These are phyloP conservation scores for Cryphonectria radicalis DNA, from an alignment of 2,329 filamentous ascomycete genomes.

Conservation along the genomic window DNA sequence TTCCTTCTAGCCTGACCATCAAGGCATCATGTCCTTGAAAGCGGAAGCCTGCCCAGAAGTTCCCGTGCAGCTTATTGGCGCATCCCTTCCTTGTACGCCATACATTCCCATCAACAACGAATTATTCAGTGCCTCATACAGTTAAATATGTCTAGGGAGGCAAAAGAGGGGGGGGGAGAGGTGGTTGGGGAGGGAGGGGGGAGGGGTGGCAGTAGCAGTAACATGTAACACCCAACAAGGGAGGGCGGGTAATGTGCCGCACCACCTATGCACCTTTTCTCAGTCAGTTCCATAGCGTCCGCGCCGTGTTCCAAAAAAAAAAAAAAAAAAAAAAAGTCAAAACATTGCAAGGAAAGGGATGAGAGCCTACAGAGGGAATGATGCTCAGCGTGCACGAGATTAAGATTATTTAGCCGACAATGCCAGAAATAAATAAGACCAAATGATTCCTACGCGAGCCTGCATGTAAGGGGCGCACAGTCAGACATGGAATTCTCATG, in stretches of 20 bases:
- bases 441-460: not conserved
- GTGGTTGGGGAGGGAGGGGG: not conserved
- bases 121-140: constrained; percentile 11
- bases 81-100: not conserved
- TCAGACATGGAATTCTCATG: not conserved
- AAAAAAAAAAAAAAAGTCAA: not conserved
- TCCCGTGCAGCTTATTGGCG: not conserved
- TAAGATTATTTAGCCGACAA: not conserved
- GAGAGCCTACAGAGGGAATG: not conserved
- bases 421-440: not conserved
- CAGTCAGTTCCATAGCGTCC: not conserved
- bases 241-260: not conserved
- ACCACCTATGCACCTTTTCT: constrained; percentile 1
- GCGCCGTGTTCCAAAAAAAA: not conserved
- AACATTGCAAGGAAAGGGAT: not conserved
- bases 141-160: not conserved
- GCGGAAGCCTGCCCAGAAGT: not conserved
- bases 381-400: not conserved
- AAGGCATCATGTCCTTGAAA: not conserved
- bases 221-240: constrained; percentile 1
- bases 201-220: not conserved
- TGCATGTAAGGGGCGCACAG: not conserved
- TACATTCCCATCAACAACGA: not conserved
- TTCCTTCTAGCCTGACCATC: not conserved
- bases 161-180: too few relatives aligned